phyloP scores from a whole-genome alignment of 805 yeast genomes.

The Candida insectorum region DNA sequence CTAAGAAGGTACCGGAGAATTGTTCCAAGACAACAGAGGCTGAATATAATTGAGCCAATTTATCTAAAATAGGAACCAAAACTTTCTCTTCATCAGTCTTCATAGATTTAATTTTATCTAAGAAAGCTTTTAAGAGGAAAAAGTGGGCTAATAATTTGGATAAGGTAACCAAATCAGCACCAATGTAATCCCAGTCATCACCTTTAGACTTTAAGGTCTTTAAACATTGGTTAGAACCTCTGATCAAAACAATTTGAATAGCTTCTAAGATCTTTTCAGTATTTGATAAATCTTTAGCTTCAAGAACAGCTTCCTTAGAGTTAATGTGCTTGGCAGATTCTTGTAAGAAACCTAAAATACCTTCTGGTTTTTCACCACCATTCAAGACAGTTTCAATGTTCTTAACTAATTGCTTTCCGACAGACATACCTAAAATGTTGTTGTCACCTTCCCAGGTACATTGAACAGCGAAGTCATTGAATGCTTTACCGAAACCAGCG shows the following conservation, averaged over 20 bases:
- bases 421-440: constrained; percentile 41
- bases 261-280: constrained; percentile 32
- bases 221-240: constrained; percentile 28
- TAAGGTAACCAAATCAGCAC: constrained; percentile 37
- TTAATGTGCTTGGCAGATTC: constrained; percentile 18
- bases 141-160: constrained; percentile 43
- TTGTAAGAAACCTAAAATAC: constrained; percentile 35
- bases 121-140: constrained; percentile 34
- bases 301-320: constrained; percentile 27
- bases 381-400: constrained; percentile 25
- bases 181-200: constrained; percentile 35
- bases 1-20: constrained; percentile 35
- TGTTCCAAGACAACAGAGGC: constrained; percentile 28
- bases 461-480: constrained; percentile 45
- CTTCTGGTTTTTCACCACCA: constrained; percentile 28
- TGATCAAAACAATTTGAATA: constrained; percentile 36
- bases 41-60: constrained; percentile 32
- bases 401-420: constrained; percentile 39
- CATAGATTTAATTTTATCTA: constrained; percentile 21
- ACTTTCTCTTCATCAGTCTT: constrained; percentile 18
- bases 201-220: constrained; percentile 20
- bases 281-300: constrained; percentile 22
- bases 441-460: constrained; percentile 52
- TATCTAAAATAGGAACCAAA: constrained; percentile 26
- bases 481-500: constrained; percentile 43